Conservation (phyloP, 148 eudicot genomes). For the Camellia japonica region DNA sequence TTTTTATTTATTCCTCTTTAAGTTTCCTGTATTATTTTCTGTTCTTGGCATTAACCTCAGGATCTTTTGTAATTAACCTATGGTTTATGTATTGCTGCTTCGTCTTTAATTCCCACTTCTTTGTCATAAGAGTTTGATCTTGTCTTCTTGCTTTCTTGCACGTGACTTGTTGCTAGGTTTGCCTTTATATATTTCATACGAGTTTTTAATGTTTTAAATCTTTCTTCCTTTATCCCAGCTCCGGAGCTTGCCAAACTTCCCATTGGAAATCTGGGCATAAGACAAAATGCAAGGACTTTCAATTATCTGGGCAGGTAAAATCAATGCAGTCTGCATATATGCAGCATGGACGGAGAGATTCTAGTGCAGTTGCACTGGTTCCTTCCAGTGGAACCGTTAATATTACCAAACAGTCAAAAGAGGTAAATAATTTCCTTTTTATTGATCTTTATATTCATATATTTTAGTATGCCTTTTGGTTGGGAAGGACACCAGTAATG, state of each 20-base stretch:
- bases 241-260: slow-evolving; percentile 56
- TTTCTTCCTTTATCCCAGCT: slow-evolving; percentile 38
- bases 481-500: background rate
- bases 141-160: background rate
- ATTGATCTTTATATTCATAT: background rate
- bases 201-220: background rate
- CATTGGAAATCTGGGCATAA: slow-evolving; percentile 78
- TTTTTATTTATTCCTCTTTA: background rate
- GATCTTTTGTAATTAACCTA: background rate
- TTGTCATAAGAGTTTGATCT: background rate
- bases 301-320: slow-evolving; percentile 28
- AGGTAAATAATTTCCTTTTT: slow-evolving; percentile 35
- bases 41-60: background rate
- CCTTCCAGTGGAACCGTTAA: slow-evolving; percentile 35
- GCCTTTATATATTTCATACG: background rate
- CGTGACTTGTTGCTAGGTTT: background rate
- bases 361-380: slow-evolving; percentile 30
- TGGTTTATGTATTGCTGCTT: background rate
- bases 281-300: slow-evolving; percentile 49
- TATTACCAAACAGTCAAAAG: slow-evolving; percentile 37
- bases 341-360: slow-evolving; percentile 26
- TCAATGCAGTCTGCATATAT: slow-evolving; percentile 17
- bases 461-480: background rate
- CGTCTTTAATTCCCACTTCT: background rate
- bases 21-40: background rate